Evolutionary conservation across 129 eudicot species (phyloP), one percentile per base, ranked within the genome.

Genomic region (Centrapalus pauciflorus): DNA sequence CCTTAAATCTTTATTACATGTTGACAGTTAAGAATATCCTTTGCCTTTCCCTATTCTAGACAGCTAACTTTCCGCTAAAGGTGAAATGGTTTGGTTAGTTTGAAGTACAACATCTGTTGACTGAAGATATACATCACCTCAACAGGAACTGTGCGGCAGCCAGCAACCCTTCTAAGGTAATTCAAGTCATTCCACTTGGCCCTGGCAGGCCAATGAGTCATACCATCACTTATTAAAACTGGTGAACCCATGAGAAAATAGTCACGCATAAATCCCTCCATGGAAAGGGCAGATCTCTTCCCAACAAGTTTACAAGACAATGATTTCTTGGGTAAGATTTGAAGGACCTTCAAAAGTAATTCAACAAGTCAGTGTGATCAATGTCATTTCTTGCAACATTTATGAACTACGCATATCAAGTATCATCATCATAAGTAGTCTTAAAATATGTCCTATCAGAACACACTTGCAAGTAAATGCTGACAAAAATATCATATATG

Each of bases 161-260:
- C 98, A 58, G 96, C 96, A 76, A 86, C 84, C 70, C 61, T 83
- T 61, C 72, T 84, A 61, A 93, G 85, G 79, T 93, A 93, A 76
- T 82, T 78, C 62, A 89, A 61, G 84, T 89, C 89, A 66, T 79
- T 89, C 99, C 99, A 94, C 63, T 84, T 89, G 49, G 79, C 66
- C 71, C 64, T 84, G 50, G 99, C 99, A 2, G 99, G 99, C 99
- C 99, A 94, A 72, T 89, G 90, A 74, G 70, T 72, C 99, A 94
- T 94, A 55, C 88, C 41, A 67, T 89, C 95, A 71, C 83, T 84
- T 70, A 94, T 71, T 66, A 94, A 76, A 64, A 94, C 99, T 24
- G 99, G 99, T 63, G 85, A 70, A 76, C 93, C 97, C 14, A 86
- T 7, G 60, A 82, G 70, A 55, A 81, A 89, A 79, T 94, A 84